Percentiles rank a stretch among this genome's conserved stretches.
These are phyloP conservation scores for Saturnispora bothae DNA, from an alignment of 805 yeast genomes.

Conservation along the genomic window DNA sequence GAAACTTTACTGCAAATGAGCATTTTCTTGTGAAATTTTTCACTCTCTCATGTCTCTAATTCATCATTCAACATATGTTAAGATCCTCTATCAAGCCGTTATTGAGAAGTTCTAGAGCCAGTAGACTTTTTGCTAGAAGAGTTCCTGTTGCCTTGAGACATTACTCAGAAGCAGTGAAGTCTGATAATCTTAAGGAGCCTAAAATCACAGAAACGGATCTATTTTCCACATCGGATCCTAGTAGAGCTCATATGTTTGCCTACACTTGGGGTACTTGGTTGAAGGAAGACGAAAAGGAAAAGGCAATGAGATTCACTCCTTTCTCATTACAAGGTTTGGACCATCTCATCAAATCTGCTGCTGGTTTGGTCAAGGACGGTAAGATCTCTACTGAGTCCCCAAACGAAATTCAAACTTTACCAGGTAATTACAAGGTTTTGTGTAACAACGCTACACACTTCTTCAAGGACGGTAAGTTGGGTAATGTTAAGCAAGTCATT, in stretches of 20 bases:
- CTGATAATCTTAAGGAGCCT: slow-evolving; percentile 2
- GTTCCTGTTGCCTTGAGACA: background rate
- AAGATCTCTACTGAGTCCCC: slow-evolving; percentile 25
- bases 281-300: slow-evolving; percentile 63
- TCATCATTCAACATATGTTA: slow-evolving; percentile 2
- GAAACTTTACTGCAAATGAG: too few relatives aligned
- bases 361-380: slow-evolving; percentile 6
- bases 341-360: slow-evolving; percentile 15
- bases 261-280: slow-evolving; percentile 97
- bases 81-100: slow-evolving; percentile 4
- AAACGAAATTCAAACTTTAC: slow-evolving; percentile 28
- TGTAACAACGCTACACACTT: slow-evolving; percentile 15
- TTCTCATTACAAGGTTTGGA: slow-evolving; percentile 75
- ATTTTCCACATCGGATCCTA: slow-evolving; percentile 12
- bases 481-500: slow-evolving; percentile 55
- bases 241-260: slow-evolving; percentile 44
- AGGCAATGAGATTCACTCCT: slow-evolving; percentile 63
- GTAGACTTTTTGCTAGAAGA: background rate
- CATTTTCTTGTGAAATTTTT: background rate
- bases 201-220: slow-evolving; percentile 10
- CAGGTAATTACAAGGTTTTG: slow-evolving; percentile 15
- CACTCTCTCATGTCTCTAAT: too few relatives aligned
- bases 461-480: slow-evolving; percentile 12
- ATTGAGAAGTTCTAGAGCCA: slow-evolving; percentile 1
- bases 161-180: slow-evolving; percentile 2